phyloP scores from a whole-genome alignment of 768 basidiomycete species.

The Tricholoma flavovirens region DNA sequence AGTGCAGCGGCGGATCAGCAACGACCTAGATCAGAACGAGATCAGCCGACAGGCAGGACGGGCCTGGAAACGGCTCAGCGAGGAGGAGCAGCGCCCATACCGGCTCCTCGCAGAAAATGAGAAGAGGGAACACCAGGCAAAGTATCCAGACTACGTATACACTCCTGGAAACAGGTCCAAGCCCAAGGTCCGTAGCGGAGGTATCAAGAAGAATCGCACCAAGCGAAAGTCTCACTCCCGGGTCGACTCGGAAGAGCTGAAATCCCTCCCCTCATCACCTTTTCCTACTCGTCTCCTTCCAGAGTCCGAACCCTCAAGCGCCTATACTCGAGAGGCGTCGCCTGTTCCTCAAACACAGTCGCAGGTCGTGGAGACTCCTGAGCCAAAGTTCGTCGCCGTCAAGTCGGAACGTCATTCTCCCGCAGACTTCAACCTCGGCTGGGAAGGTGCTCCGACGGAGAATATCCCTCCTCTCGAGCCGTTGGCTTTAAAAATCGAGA shows the following conservation, averaged over 20 bases:
- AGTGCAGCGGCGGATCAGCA: conserved; percentile 3
- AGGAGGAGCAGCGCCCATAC: conserved; percentile 18
- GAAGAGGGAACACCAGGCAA: conserved; percentile 21
- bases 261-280: not conserved
- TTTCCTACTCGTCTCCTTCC: not conserved
- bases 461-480: conserved; percentile 20
- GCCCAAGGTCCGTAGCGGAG: conserved; percentile 2
- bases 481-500: conserved; percentile 9
- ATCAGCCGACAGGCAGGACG: conserved; percentile 27
- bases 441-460: conserved; percentile 16
- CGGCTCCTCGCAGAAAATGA: conserved; percentile 18
- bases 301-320: not conserved
- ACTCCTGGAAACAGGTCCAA: conserved; percentile 16
- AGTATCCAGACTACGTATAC: conserved; percentile 25
- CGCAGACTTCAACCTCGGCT: not conserved
- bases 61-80: conserved; percentile 22
- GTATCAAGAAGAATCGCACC: not conserved
- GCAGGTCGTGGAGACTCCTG: not conserved
- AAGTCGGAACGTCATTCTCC: not conserved
- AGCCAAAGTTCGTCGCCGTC: not conserved
- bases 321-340: not conserved
- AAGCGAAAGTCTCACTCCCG: not conserved
- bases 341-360: not conserved
- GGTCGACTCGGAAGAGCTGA: not conserved
- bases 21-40: conserved; percentile 25